Conservation (phyloP, 2,329 filamentous ascomycete species). For the Verticillium nubilum region DNA sequence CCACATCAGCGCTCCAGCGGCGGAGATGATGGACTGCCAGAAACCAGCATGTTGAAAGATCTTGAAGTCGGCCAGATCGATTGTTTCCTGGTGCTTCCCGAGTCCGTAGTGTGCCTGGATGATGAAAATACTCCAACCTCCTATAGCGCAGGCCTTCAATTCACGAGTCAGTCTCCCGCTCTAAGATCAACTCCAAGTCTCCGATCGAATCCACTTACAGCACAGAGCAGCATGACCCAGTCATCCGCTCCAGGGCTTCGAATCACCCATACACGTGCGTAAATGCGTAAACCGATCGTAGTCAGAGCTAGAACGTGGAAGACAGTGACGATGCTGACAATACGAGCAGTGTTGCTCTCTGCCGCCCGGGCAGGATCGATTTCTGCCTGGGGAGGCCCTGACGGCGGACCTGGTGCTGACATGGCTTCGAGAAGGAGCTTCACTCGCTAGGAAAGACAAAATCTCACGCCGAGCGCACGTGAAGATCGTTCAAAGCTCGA, state of each 20-base stretch:
- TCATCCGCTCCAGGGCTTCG: constrained; percentile 21
- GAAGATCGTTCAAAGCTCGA: neutral
- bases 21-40: constrained; percentile 39
- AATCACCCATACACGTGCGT: constrained; percentile 14
- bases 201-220: constrained; percentile 14
- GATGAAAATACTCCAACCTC: constrained; percentile 28
- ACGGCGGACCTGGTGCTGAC: neutral
- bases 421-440: neutral
- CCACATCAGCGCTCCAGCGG: constrained; percentile 15
- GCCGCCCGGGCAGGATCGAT: constrained; percentile 14
- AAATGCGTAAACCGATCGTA: constrained; percentile 10
- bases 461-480: neutral
- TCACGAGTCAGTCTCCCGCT: neutral
- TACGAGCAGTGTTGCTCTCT: constrained; percentile 17
- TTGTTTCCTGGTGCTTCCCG: constrained; percentile 35
- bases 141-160: constrained; percentile 20
- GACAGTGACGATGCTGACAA: constrained; percentile 15
- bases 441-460: neutral
- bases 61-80: constrained; percentile 24
- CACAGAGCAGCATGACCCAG: constrained; percentile 18
- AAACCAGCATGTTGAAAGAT: constrained; percentile 34
- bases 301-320: constrained; percentile 18
- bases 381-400: neutral
- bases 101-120: constrained; percentile 38
- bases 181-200: neutral